Evolutionary conservation across 2,329 filamentous ascomycete genomes (phyloP), one percentile per base, ranked within the genome.

Genomic region (Leptosphaerulina australis): DNA sequence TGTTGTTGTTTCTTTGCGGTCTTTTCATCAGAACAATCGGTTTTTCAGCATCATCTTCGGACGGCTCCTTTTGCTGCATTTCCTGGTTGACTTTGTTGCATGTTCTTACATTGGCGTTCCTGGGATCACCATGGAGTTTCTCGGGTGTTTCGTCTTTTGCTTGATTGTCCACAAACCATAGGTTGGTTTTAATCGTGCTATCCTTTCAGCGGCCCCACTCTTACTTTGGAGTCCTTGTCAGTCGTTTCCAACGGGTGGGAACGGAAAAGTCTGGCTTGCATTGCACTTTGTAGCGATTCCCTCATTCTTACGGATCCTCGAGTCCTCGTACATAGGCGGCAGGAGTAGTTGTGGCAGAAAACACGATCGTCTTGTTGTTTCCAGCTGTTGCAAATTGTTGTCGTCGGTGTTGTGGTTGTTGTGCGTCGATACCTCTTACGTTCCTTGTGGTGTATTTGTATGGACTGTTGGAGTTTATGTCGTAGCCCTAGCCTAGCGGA

Each of bases 31-130:
- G 45, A 50, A 47, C 41, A 43, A 35, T 45, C 40, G 48, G 44
- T 54, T 53, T 64, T 60, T 50, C 63, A 62, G 66, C 65, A 67
- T 65, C 45, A 61, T 53, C 52, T 59, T 53, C 41, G 60, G 62
- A 67, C 44, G 67, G 65, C 57, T 59, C 46, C 28, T 12, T 35
- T 63, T 64, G 53, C 62, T 64, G 69, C 68, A 72, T 72, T 71
- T 70, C 44, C 58, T 55, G 62, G 60, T 60, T 50, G 58, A 54
- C 58, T 50, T 62, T 69, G 48, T 62, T 66, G 64, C 63, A 63
- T 70, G 59, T 69, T 52, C 55, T 63, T 60, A 55, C 55, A 53
- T 34, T 44, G 65, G 66, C 57, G 67, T 67, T 66, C 45, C 36
- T 38, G 44, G 31, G 51, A 56, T 34, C 17, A 54, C 20, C 43